Evolutionary conservation across 2,329 filamentous ascomycete species (phyloP).

Genomic region (Sarocladium strictum): DNA sequence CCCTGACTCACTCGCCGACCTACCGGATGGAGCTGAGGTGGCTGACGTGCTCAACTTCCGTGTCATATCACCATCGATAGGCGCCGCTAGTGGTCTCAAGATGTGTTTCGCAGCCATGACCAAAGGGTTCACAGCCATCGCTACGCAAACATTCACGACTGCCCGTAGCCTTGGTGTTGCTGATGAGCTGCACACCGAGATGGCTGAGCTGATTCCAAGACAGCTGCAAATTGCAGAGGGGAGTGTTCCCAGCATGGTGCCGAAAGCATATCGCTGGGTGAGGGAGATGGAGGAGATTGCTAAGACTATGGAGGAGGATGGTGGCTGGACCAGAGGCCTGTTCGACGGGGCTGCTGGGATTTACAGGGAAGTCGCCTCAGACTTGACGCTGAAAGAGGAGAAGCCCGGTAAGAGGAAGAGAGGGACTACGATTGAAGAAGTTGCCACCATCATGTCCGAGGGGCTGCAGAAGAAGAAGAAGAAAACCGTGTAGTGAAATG

Average conservation of each 20-base stretch:
- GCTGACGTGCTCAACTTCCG: constrained; percentile 38
- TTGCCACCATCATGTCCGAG: constrained; percentile 43
- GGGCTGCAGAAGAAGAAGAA: constrained; percentile 40
- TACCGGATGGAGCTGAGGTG: constrained; percentile 36
- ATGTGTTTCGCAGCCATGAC: constrained; percentile 58
- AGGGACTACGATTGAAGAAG: constrained; percentile 51
- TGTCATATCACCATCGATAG: constrained; percentile 43
- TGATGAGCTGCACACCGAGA: constrained; percentile 48
- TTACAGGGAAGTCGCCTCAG: constrained; percentile 55
- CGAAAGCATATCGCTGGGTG: constrained; percentile 75
- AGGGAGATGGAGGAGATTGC: constrained; percentile 73
- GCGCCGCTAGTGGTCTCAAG: constrained; percentile 54
- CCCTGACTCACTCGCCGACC: constrained; percentile 31
- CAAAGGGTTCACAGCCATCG: constrained; percentile 63
- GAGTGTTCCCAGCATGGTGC: constrained; percentile 54
- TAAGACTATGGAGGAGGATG: constrained; percentile 57
- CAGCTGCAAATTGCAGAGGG: constrained; percentile 40
- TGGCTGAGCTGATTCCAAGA: constrained; percentile 43
- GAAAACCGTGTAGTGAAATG: constrained; percentile 18
- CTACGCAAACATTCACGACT: constrained; percentile 65
- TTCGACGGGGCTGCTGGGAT: constrained; percentile 57
- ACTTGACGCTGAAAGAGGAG: constrained; percentile 54
- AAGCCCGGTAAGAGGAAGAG: constrained; percentile 49
- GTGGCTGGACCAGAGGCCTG: constrained; percentile 50
- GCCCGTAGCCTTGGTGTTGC: constrained; percentile 59